Evolutionary conservation across 2,329 filamentous ascomycete species (phyloP).

Genomic region (Exophiala aquamarina): DNA sequence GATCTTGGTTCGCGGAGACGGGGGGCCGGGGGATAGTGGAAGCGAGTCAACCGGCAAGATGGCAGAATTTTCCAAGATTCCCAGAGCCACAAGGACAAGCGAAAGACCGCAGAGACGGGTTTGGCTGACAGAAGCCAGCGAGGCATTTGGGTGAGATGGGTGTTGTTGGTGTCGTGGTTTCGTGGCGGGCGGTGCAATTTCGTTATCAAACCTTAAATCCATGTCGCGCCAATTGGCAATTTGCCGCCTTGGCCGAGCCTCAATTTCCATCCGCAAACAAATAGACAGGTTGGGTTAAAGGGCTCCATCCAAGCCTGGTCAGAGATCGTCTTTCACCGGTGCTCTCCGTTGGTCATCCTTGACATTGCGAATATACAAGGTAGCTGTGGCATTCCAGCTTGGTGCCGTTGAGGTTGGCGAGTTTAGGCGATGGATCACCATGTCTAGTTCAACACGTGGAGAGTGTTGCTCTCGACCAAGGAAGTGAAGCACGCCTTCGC

Average conservation of each 20-base stretch:
- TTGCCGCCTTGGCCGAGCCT: slow-evolving; percentile 15
- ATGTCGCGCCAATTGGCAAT: slow-evolving; percentile 16
- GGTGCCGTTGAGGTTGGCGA: no score
- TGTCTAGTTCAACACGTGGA: no score
- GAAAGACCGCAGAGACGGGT: not conserved
- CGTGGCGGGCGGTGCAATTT: slow-evolving; percentile 22
- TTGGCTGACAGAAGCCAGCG: not conserved
- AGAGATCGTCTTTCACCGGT: slow-evolving; percentile 3
- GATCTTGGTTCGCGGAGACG: slow-evolving; percentile 11
- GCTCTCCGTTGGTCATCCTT: slow-evolving; percentile 2
- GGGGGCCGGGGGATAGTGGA: slow-evolving; percentile 13
- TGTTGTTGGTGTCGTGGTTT: slow-evolving; percentile 9
- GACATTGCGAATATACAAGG: no score
- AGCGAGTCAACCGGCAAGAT: slow-evolving; percentile 7
- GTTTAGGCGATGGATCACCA: no score
- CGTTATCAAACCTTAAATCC: slow-evolving; percentile 25
- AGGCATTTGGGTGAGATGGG: not conserved
- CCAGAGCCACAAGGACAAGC: not conserved
- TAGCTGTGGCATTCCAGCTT: no score
- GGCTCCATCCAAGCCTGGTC: not conserved
- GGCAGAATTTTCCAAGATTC: slow-evolving; percentile 3
- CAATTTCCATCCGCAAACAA: slow-evolving; percentile 20
- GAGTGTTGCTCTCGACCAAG: no score
- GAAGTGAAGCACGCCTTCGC: no score
- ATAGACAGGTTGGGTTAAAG: slow-evolving; percentile 11